Evolutionary conservation across 768 basidiomycete species (phyloP), one percentile per base, ranked within the genome.

Genomic region (Lactarius indigo): DNA sequence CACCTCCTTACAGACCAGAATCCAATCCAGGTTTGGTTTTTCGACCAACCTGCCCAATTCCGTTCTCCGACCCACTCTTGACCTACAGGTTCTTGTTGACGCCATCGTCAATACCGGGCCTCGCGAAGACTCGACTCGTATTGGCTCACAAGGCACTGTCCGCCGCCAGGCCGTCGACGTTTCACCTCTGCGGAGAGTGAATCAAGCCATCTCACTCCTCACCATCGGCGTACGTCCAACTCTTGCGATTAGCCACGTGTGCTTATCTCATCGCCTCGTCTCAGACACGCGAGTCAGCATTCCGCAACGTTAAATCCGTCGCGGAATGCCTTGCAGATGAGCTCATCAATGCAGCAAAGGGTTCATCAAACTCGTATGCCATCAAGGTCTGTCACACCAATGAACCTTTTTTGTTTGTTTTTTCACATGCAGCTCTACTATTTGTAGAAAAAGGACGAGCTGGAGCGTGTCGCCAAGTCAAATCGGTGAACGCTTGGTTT

Each of bases 1-100:
- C 92, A 98, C 85, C 94, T 99, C 79, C 92, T 99, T 80, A 94
- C 94, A 74, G 97, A 99, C 87, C 95, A 96, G 82, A 99, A 99
- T 85, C 97, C 97, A 69, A 95, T 99, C 78, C 97, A 99, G 84
- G 94, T 94, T 68, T 70, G 87, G 17, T 47, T 26, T 31, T 54
- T 63, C 37, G 28, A 20, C 20, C 13, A 5, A 35, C 47, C 75
- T 60, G 10, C 30, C 30, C 2, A 17, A 30, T 20, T 52, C 18
- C 9, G 23, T 23, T 44, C 37, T 9, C 35, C 35, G 18, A 47
- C 61, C 20, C 30, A 8, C 47, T 55, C 30, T 31, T 3, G 7
- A n/a, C 9, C 42, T 39, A 5, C 69, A 93, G 91, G 89, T 96
- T 74, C 88, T 95, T 74, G 96, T 98, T 74, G 96, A 98, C 77